Conservation (phyloP, 1,284 basidiomycete genomes). For the Vanrija pseudolonga region DNA sequence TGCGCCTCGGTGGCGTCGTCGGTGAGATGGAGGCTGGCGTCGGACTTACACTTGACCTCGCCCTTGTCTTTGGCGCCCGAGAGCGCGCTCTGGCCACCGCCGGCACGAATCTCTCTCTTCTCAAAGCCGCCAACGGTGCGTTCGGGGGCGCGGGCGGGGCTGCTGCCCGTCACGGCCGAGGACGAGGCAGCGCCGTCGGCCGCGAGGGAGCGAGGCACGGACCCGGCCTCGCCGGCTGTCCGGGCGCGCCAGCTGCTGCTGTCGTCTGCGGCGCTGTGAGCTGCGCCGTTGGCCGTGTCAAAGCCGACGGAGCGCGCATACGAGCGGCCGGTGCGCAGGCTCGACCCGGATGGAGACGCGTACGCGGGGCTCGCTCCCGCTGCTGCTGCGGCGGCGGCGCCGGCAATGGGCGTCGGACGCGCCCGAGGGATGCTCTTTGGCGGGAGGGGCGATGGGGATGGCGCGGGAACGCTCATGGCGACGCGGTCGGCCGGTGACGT, state of each 20-base stretch:
- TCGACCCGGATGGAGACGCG: conserved; percentile 6
- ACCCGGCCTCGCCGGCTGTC: conserved; percentile 1
- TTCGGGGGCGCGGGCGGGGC: conserved; percentile 17
- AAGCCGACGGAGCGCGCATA: conserved; percentile 1
- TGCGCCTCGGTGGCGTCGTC: no score
- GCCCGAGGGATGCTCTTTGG: conserved; percentile 34
- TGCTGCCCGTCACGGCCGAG: neutral
- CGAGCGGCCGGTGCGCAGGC: conserved; percentile 8
- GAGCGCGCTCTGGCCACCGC: conserved; percentile 8
- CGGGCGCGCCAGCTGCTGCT: conserved; percentile 29
- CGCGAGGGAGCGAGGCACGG: neutral
- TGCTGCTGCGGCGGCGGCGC: neutral
- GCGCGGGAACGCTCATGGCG: conserved; percentile 26
- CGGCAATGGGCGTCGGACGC: conserved; percentile 33
- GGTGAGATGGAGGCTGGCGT: no score
- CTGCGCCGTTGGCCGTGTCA: conserved; percentile 12
- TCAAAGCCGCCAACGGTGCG: conserved; percentile 37
- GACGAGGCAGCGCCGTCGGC: neutral
- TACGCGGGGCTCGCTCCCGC: conserved; percentile 6
- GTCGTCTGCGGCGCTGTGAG: conserved; percentile 14
- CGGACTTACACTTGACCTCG: conserved; percentile 8
- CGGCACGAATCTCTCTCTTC: conserved; percentile 27
- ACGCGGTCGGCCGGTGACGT: neutral
- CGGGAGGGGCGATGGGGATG: conserved; percentile 14
- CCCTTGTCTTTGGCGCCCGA: conserved; percentile 17